phyloP scores from a whole-genome alignment of 345 rosid genomes.

The Brassica rapa region DNA sequence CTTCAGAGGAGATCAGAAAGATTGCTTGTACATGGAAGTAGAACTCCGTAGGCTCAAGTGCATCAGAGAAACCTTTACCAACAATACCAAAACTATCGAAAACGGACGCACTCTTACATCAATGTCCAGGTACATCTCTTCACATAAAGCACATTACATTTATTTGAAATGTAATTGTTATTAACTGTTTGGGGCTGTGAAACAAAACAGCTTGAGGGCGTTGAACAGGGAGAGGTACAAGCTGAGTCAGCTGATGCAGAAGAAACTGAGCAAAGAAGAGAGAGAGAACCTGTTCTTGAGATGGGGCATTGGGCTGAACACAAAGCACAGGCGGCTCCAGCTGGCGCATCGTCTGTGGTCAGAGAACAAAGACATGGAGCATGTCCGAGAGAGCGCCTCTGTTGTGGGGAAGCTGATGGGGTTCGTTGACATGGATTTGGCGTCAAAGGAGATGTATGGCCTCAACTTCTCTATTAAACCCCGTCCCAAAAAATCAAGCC shows the following conservation, averaged over 20 bases:
- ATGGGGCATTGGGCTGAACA: slow-evolving; percentile 67
- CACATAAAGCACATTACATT: not conserved
- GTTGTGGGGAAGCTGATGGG: slow-evolving; percentile 71
- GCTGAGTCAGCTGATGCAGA: slow-evolving; percentile 61
- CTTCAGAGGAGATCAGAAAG: slow-evolving; percentile 75
- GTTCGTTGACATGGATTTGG: slow-evolving; percentile 47
- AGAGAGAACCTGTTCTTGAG: slow-evolving; percentile 67
- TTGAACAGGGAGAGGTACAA: slow-evolving; percentile 68
- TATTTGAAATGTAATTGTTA: slow-evolving; percentile 1
- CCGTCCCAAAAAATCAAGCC: slow-evolving; percentile 37
- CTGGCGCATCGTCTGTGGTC: slow-evolving; percentile 66
- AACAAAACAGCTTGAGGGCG: slow-evolving; percentile 55
- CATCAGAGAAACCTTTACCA: slow-evolving; percentile 58
- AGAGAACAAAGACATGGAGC: slow-evolving; percentile 59
- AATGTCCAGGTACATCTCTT: slow-evolving; percentile 55
- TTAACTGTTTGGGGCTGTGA: slow-evolving; percentile 11
- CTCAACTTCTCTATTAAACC: slow-evolving; percentile 46
- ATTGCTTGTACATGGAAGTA: slow-evolving; percentile 84
- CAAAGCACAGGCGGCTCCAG: slow-evolving; percentile 66
- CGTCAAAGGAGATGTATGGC: slow-evolving; percentile 53
- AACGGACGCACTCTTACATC: slow-evolving; percentile 50
- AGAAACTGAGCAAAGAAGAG: slow-evolving; percentile 55
- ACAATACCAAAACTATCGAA: slow-evolving; percentile 52
- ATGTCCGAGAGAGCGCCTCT: slow-evolving; percentile 67
- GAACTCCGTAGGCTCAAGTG: slow-evolving; percentile 74